Percentiles rank a stretch among this genome's conserved stretches.
These are phyloP conservation scores for Rubus parviflorus DNA, from an alignment of 306 rosid species.

Conservation along the genomic window DNA sequence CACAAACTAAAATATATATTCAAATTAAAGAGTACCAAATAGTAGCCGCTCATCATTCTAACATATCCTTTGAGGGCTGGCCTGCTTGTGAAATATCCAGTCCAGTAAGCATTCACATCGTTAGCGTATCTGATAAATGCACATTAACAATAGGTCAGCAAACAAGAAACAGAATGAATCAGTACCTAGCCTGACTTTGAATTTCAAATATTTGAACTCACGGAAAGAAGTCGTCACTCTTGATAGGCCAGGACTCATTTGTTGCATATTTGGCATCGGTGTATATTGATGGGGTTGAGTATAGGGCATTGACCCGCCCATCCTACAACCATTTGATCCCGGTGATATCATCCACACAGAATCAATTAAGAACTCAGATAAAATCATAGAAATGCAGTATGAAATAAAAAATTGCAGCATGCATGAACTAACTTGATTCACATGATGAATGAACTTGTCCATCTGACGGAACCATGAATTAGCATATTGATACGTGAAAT, in stretches of 20 bases:
- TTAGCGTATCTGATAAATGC: constrained; percentile 73
- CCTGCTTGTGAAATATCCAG: constrained; percentile 93
- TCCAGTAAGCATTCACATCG: constrained; percentile 74
- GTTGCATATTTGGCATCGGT: constrained; percentile 81
- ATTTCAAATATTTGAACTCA: constrained; percentile 41
- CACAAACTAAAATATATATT: background rate
- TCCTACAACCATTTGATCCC: constrained; percentile 46
- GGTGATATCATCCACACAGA: background rate
- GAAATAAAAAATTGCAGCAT: background rate
- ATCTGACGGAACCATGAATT: constrained; percentile 88
- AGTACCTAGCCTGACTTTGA: background rate
- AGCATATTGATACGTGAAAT: constrained; percentile 86
- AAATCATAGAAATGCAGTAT: background rate
- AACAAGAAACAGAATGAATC: constrained; percentile 11
- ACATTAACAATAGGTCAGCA: constrained; percentile 15
- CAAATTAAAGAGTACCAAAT: constrained; percentile 51
- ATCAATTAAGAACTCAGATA: background rate
- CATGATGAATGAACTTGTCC: constrained; percentile 91
- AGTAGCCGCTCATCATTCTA: constrained; percentile 67
- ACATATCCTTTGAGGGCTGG: constrained; percentile 81
- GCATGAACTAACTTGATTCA: constrained; percentile 56
- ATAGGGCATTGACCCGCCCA: constrained; percentile 84
- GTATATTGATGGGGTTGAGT: constrained; percentile 86
- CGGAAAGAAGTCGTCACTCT: constrained; percentile 91
- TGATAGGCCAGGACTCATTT: constrained; percentile 74